Conservation (phyloP, 108 stramenopile genomes). For the Skeletonema marinoi region DNA sequence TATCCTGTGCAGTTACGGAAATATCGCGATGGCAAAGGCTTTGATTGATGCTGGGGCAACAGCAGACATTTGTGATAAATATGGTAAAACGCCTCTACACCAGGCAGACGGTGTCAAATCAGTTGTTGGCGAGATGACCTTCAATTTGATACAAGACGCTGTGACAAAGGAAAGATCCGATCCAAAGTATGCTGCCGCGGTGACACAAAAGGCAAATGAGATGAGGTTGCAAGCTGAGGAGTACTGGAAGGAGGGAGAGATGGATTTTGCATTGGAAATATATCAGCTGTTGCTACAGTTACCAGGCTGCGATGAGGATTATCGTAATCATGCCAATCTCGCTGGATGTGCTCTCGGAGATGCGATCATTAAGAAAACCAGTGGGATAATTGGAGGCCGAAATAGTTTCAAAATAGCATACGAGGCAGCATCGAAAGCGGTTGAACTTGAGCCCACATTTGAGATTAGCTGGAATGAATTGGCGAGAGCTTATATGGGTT, state of each 20-base stretch:
- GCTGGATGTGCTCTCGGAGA: background rate
- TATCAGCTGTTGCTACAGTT: background rate
- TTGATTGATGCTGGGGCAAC: slow-evolving; percentile 4
- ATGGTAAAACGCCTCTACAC: background rate
- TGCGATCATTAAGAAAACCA: background rate
- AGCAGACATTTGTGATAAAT: background rate
- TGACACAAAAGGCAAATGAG: background rate
- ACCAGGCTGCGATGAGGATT: background rate
- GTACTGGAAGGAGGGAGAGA: background rate
- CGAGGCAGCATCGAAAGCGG: background rate
- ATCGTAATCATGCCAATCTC: background rate
- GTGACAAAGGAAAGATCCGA: background rate
- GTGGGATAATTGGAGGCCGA: background rate
- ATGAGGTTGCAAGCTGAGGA: background rate
- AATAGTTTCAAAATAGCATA: background rate
- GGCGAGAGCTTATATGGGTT: background rate
- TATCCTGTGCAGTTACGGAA: background rate
- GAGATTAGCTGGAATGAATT: background rate
- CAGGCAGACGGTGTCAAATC: background rate
- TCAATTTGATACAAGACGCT: background rate
- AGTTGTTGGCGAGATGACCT: background rate
- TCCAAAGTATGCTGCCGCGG: background rate
- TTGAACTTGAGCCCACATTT: background rate
- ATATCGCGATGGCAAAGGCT: background rate
- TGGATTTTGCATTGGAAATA: background rate